Base-by-base conservation (phyloP, 495 filamentous ascomycete species). In the Glutinoglossum americanum region DNA sequence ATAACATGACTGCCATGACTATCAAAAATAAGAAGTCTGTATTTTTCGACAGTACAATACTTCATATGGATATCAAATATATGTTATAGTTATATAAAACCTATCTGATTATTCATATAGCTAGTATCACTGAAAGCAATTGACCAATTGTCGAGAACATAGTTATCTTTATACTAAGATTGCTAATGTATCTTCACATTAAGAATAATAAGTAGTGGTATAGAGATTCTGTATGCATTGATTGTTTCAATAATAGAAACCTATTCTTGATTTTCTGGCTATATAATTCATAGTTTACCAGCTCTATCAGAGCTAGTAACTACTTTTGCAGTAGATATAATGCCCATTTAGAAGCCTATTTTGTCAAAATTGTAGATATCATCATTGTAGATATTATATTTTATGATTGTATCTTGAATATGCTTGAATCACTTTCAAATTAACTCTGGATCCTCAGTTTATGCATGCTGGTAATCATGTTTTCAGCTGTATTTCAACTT, bases 291-390 rank as follows among this genome's bases (percentile, higher is more conserved):
- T 45, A 5, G 28, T 57, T 57, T 47, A n/a, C 21, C 4, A 57
- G 28, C 13, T 35, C 28, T 25, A 26, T 60, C 28, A 55, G 41
- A 19, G 8, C 57, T 32, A 39, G 30, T 54, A 44, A 61, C 26
- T 49, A 59, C 58, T 39, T 26, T 54, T 28, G 57, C 45, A 26
- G 21, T 35, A 4, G 32, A 35, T 5, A 35, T 35, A 35, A 35
- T 11, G 11, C 32, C 32, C 11, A 35, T 35, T 61, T 41, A 33
- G 60, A 60, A 44, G n/a, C n/a, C n/a, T n/a, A n/a, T n/a, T n/a
- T n/a, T n/a, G n/a, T n/a, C n/a, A n/a, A n/a, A n/a, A n/a, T 60
- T 61, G 41, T 61, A 61, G 30, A 60, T 60, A 41, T 60, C 32
- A 10, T 59, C 39, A 33, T 60, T 58, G 17, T 25, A 8, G 41